Base-by-base conservation (phyloP, 148 eudicot genomes). In the Fagopyrum tataricum region DNA sequence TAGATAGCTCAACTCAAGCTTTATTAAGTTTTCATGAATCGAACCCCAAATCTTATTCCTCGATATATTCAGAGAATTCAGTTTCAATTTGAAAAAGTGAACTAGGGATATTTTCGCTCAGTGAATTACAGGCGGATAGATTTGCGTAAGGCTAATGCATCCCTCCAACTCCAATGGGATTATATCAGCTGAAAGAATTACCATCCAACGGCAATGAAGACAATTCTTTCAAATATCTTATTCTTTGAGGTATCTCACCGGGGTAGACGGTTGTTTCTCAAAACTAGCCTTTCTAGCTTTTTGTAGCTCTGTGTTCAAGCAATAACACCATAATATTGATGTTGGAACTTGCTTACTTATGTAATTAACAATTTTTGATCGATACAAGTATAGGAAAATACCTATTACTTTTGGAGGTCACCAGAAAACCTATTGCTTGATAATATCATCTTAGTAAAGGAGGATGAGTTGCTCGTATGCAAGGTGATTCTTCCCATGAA, bases 41-140 rank as follows among this genome's bases (percentile, higher is more conserved):
- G 81, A 56, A 66, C 98, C 98, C 0, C 74, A 72, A 18, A 94
- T 90, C 73, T 49, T 66, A 70, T 94, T 91, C 20, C 81, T 74
- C 9, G 98, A 94, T 76, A 94, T 87, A 80, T 94, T 94, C 62
- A 94, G 84, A 31, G 98, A 87, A 75, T 94, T 94, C 82, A 94
- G 82, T 73, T 73, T 46, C 81, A 90, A 85, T n/a, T 62, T 72
- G 7, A 88, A 75, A 41, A 94, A n/a, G 75, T 9, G 84, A 72
- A 64, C 62, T 55, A 0, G 98, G 98, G 59, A 94, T 89, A 4
- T 23, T 64, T 56, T 90, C 96, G 56, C 69, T 76, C 7, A 94
- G 75, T 12, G 71, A 79, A 77, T 94, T 94, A 17, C 72, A 73
- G 4, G 93, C 93, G n/a, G 89, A 79, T 91, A 83, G 15, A 94